These are phyloP conservation scores for Chaetomium sp. DNA, from an alignment of 2,329 filamentous ascomycete genomes.

Conservation along the genomic window DNA sequence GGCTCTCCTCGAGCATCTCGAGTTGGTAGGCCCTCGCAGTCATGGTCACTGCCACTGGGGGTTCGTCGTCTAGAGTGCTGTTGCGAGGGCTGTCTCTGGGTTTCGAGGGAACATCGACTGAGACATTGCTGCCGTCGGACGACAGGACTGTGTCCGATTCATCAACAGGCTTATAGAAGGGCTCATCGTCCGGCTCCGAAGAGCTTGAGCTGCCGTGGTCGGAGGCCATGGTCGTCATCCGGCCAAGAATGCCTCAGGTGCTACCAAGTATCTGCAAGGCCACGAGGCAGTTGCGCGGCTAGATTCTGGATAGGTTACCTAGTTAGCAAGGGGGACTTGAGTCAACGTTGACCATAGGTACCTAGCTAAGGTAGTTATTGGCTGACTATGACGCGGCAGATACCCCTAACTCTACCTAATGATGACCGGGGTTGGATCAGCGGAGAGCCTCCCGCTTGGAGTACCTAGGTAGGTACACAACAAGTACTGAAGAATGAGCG, in stretches of 20 bases:
- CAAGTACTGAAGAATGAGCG: not conserved
- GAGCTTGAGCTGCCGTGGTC: conserved; percentile 24
- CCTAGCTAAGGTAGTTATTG: not conserved
- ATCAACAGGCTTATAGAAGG: not conserved
- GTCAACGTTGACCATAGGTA: not conserved
- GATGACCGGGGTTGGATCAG: not conserved
- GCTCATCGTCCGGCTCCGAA: conserved; percentile 23
- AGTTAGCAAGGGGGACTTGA: too few relatives aligned
- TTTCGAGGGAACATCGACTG: not conserved
- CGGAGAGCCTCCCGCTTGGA: too few relatives aligned
- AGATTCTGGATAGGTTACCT: not conserved
- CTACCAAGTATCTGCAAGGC: conserved; percentile 1
- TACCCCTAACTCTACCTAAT: not conserved
- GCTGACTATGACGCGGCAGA: conserved; percentile 19
- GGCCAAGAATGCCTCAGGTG: not conserved
- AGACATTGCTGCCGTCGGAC: conserved; percentile 1
- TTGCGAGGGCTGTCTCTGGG: conserved; percentile 10
- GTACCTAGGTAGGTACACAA: not conserved
- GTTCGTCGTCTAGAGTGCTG: conserved; percentile 29
- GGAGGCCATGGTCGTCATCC: conserved; percentile 22
- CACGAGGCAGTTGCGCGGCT: conserved; percentile 21
- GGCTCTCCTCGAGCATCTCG: conserved; percentile 74
- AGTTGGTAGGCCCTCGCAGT: conserved; percentile 66
- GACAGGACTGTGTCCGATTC: conserved; percentile 15
- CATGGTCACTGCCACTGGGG: conserved; percentile 39